A percentile compares a stretch with the other conserved stretches of the same genome.
These are phyloP conservation scores for Breynia disticha DNA, from an alignment of 441 rosid genomes.

Conservation along the genomic window DNA sequence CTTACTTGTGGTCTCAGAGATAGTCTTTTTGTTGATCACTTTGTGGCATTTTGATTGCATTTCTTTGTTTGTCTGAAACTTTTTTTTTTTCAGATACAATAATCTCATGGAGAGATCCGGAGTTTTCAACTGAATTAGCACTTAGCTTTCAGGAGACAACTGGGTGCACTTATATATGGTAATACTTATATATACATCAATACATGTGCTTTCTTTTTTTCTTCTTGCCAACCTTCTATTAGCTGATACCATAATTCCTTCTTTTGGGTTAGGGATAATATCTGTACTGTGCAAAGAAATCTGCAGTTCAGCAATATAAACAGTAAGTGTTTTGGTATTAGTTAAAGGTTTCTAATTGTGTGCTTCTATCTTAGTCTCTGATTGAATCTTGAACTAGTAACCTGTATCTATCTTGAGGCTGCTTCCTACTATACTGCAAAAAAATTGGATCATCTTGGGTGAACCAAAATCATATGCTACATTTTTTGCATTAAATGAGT, in stretches of 20 bases:
- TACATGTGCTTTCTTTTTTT: conserved; percentile 7
- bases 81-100: conserved; percentile 62
- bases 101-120: conserved; percentile 98
- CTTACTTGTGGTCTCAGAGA: no score
- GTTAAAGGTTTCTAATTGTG: not conserved
- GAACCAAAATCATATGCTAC: not conserved
- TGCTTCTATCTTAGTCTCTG: not conserved
- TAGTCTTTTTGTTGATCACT: conserved; percentile 7
- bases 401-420: no score
- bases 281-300: conserved; percentile 74
- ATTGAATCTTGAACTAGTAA: not conserved
- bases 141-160: conserved; percentile 96
- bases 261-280: conserved; percentile 60
- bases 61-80: conserved; percentile 10
- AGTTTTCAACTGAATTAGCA: conserved; percentile 80
- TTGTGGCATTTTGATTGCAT: not conserved
- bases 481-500: not conserved
- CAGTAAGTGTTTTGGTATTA: conserved; percentile 44
- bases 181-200: conserved; percentile 12
- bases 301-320: conserved; percentile 72
- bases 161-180: conserved; percentile 97
- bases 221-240: conserved; percentile 7
- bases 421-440: not conserved
- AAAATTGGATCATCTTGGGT: conserved; percentile 1
- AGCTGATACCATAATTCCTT: conserved; percentile 12